These are phyloP conservation scores for Meyerozyma carpophila DNA, from an alignment of 1,139 yeast genomes.

Conservation along the genomic window DNA sequence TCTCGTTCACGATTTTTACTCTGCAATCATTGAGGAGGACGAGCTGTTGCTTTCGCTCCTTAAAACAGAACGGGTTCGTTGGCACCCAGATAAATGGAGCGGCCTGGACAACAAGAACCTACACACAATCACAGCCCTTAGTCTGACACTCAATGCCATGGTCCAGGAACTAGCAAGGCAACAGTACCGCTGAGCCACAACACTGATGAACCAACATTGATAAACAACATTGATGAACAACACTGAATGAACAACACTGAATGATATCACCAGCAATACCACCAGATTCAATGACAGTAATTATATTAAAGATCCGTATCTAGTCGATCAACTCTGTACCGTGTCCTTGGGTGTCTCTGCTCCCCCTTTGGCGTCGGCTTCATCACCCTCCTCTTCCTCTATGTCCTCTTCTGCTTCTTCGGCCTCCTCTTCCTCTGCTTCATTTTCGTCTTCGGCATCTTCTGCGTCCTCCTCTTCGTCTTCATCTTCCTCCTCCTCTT, in stretches of 20 bases:
- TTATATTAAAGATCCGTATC: background rate
- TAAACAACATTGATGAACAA: no score
- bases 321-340: constrained; percentile 4
- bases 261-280: background rate
- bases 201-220: no score
- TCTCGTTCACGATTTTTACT: constrained; percentile 23
- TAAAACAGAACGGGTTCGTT: constrained; percentile 48
- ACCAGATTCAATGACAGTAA: background rate
- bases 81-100: constrained; percentile 68
- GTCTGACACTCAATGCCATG: constrained; percentile 27
- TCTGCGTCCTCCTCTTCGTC: constrained; percentile 49
- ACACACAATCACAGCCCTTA: constrained; percentile 22
- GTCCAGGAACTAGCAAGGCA: constrained; percentile 10
- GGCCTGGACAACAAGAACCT: constrained; percentile 8
- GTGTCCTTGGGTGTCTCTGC: constrained; percentile 14
- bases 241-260: no score
- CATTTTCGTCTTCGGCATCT: constrained; percentile 55
- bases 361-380: background rate
- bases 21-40: constrained; percentile 11
- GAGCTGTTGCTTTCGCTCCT: constrained; percentile 22
- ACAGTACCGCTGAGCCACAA: background rate
- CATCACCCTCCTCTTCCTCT: constrained; percentile 19
- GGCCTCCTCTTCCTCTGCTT: constrained; percentile 36
- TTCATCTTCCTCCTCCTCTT: constrained; percentile 60
- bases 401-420: constrained; percentile 33